Evolutionary conservation across 2,329 filamentous ascomycete species (phyloP), one percentile per base, ranked within the genome.

Genomic region (Alternaria consortialis): DNA sequence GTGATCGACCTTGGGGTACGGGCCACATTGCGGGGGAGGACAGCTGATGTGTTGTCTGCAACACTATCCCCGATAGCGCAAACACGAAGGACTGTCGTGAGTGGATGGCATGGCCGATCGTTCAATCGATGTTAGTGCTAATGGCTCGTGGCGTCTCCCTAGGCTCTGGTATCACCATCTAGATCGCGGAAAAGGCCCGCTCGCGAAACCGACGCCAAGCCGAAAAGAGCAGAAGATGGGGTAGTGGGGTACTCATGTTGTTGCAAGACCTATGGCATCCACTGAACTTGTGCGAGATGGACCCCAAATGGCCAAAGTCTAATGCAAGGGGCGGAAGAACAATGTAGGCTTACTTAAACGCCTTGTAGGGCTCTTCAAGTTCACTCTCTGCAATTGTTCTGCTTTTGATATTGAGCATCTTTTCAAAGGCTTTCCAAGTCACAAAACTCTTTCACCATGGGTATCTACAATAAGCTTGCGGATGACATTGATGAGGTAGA

Each of bases 401-500:
- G 29, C 42, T 27, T n/a, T 5, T 27, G 32, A 36, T 25, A 50
- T 8, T 23, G 20, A 37, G 34, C 20, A 36, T n/a, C 20, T 50
- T 34, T 32, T 31, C 46, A 34, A 15, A 48, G 31, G 17, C 11
- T 23, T 36, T 11, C 11, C 20, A n/a, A 15, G 20, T 50, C 46
- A 50, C n/a, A 37, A n/a, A 15, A 9, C 2, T 2, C 8, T 37
- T 34, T 37, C 32, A 56, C 27, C 20, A 74, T 74, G 71, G 67
- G 65, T 48, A 50, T 79, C n/a, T 74, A 77, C 53, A 73, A 69
- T 31, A 78, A 75, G 52, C 69, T 80, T 17, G 77, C 77, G 47
- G 76, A 80, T 29, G 72, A 72, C 12, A 64, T 81, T 17, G 58
- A 78, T 36, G 82, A 84, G 63, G 82, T 85, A 17, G 84, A 86